These are phyloP conservation scores for Magnaporthiopsis poae DNA, from an alignment of 2,329 filamentous ascomycete species.

Conservation along the genomic window DNA sequence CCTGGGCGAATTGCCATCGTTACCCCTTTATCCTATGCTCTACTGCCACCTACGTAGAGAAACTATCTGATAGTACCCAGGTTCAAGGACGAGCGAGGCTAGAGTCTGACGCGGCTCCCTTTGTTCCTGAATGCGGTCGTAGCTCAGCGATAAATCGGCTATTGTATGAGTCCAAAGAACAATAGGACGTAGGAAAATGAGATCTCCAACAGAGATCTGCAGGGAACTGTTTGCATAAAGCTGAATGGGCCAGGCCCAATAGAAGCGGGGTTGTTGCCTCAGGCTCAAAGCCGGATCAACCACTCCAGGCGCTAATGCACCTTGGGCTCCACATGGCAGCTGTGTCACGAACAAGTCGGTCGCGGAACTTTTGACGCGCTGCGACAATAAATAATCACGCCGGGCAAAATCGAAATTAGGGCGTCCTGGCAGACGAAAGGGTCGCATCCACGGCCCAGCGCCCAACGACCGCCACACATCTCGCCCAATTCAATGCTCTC, in stretches of 20 bases:
- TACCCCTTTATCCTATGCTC: too few species aligned
- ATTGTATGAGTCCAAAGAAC: too few species aligned
- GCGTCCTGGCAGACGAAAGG: not conserved
- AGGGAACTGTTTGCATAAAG: too few species aligned
- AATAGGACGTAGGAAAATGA: too few species aligned
- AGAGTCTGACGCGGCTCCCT: too few species aligned
- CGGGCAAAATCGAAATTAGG: not conserved
- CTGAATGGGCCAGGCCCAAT: not conserved
- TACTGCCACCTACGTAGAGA: too few species aligned
- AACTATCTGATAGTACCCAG: too few species aligned
- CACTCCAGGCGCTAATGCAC: not conserved
- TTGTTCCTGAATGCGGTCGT: too few species aligned
- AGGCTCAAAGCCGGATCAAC: not conserved
- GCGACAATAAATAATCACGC: constrained; percentile 7
- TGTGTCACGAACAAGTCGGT: not conserved
- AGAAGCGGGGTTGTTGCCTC: constrained; percentile 2
- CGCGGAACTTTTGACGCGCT: constrained; percentile 6
- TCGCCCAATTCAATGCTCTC: not conserved
- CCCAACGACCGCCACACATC: not conserved
- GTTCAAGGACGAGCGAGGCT: too few species aligned
- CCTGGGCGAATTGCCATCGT: too few species aligned
- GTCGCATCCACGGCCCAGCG: not conserved
- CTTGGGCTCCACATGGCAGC: not conserved
- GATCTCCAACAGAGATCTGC: not conserved
- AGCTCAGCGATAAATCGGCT: too few species aligned